Evolutionary conservation across 2,329 filamentous ascomycete genomes (phyloP), one percentile per base, ranked within the genome.

Genomic region (Raffaelea ambrosiae): DNA sequence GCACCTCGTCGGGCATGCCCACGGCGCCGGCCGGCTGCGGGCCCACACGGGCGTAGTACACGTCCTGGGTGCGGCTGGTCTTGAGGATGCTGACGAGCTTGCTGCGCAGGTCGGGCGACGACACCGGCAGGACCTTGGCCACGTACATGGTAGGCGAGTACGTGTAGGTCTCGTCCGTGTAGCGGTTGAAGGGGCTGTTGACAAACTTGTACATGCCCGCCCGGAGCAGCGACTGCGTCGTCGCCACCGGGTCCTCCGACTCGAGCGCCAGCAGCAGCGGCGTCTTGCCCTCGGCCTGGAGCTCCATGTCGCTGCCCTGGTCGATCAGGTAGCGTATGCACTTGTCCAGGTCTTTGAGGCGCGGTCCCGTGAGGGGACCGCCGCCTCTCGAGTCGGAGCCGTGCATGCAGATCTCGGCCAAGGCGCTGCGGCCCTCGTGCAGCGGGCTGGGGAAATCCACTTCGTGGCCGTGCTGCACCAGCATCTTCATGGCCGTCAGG

Each of bases 91-190:
- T 55, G 29, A 79, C 55, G 2, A 81, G 68, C 38, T 69, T 60
- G 0, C 67, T 59, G 7, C 64, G 66, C 13, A 56, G 2, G 16
- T 38, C 31, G 23, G 9, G 18, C 16, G 5, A 9, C 48, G 20
- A 70, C 67, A 63, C 59, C 19, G 42, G 40, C 5, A 78, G 54
- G 1, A 77, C 59, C 40, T 71, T 73, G 33, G 61, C 56, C 19
- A 81, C 69, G 58, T 84, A 85, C 65, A 79, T 81, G 3, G 81
- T 78, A 0, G 81, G 76, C 0, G 81, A 85, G 61, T 83, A 85
- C 1, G 73, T 77, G 54, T 72, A 71, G 5, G 66, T 68, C 21
- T 72, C 72, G 39, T 74, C 66, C 1, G 63, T 73, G 61, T 71
- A 79, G 51, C 71, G 65, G 54, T 81, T 79, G 56, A 72, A 77